Evolutionary conservation across 257 asterid genomes (phyloP), one percentile per base, ranked within the genome.

Genomic region (Salvia splendens): DNA sequence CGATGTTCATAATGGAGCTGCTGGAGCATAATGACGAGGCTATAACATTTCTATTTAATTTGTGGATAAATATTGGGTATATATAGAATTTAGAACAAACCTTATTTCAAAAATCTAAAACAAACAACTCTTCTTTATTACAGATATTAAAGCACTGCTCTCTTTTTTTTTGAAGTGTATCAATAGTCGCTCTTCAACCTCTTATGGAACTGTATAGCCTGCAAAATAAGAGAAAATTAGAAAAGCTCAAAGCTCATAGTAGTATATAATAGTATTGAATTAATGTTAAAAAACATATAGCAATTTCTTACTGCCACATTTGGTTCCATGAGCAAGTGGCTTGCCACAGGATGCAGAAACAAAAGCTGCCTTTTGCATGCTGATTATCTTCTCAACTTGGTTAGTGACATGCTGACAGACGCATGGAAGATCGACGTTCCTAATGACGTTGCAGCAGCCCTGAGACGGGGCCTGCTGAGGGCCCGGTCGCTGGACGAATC

Each of bases 351-450:
- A 65, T 0, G 54, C 68, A 8, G 87, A 75, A 12, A 88, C 83
- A 49, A 51, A 86, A 1, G 50, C 75, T 0, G 94, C 94, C 65
- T 88, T 86, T 71, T 84, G 82, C 88, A 88, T 79, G 42, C 91
- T 88, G 6, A 88, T 73, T 3, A 82, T 59, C n/a, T 65, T 70
- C 61, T 79, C 86, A 5, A 75, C 84, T 16, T 86, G 74, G 8
- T 50, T 36, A 5, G 81, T 76, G 2, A 88, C 53, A 10, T 82
- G 83, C 14, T 61, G 47, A 46, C 95, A 88, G 2, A 82, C 77
- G 46, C 93, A 86, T 2, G 81, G 67, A 5, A 88, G 45, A 60
- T 88, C 89, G 20, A 86, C 77, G 5, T 45, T 72, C 24, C 56
- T 72, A 4, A 86, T 65, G 5, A 86, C 78, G 4, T 35, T 57